A percentile compares a stretch with the other conserved stretches of the same genome.
These are phyloP conservation scores for Metschnikowia continentalis DNA, from an alignment of 805 yeast species.

Conservation along the genomic window DNA sequence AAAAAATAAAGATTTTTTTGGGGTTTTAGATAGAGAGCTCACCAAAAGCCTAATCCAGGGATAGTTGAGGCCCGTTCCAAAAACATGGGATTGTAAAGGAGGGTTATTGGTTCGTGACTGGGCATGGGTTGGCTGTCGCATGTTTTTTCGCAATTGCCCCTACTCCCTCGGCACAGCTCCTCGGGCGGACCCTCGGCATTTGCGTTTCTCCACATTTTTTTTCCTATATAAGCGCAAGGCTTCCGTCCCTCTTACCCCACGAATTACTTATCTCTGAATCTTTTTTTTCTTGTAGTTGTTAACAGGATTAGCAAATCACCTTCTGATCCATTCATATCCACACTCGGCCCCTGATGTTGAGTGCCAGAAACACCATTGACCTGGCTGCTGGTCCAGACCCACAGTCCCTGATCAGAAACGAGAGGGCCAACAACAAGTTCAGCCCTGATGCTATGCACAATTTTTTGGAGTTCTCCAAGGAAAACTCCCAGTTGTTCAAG, in stretches of 20 bases:
- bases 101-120: background rate
- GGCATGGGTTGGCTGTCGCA: background rate
- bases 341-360: background rate
- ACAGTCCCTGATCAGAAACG: slow-evolving; percentile 17
- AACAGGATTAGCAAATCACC: slow-evolving; percentile 1
- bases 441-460: slow-evolving; percentile 22
- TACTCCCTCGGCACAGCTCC: slow-evolving; percentile 1
- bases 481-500: slow-evolving; percentile 17
- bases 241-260: background rate
- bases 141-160: slow-evolving; percentile 1
- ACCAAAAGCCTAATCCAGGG: no score
- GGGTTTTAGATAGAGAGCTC: no score
- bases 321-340: background rate
- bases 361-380: slow-evolving; percentile 16
- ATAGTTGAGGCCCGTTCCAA: no score
- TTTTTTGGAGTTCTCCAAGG: slow-evolving; percentile 23
- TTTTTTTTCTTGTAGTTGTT: background rate
- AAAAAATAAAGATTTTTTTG: no score
- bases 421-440: slow-evolving; percentile 18
- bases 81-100: background rate
- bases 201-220: slow-evolving; percentile 5
- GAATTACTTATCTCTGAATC: background rate
- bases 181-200: slow-evolving; percentile 4
- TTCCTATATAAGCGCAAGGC: slow-evolving; percentile 3
- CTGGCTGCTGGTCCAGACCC: slow-evolving; percentile 23